Evolutionary conservation across 2,329 filamentous ascomycete genomes (phyloP).

Genomic region (Monilinia laxa): DNA sequence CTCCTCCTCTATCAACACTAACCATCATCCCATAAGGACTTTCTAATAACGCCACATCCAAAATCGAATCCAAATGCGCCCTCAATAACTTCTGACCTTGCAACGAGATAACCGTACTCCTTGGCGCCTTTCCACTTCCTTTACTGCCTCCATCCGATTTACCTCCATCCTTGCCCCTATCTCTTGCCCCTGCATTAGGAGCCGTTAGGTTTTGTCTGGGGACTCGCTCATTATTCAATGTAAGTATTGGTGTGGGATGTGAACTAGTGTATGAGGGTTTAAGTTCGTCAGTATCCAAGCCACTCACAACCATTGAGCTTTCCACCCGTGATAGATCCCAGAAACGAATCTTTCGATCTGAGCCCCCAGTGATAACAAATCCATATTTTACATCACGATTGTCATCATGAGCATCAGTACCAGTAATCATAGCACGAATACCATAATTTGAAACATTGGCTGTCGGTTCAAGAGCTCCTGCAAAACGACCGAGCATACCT

Average conservation of each 20-base stretch:
- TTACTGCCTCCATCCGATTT: conserved; percentile 36
- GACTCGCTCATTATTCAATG: conserved; percentile 61
- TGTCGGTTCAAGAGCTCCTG: conserved; percentile 66
- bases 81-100: conserved; percentile 85
- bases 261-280: conserved; percentile 70
- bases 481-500: conserved; percentile 82
- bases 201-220: conserved; percentile 36
- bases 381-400: conserved; percentile 72
- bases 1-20: conserved; percentile 83
- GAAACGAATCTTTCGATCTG: conserved; percentile 87
- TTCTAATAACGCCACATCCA: conserved; percentile 86
- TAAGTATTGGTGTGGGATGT: conserved; percentile 62
- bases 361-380: conserved; percentile 83
- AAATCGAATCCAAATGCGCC: conserved; percentile 82
- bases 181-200: conserved; percentile 37
- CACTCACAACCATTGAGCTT: conserved; percentile 77
- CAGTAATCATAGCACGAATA: conserved; percentile 73
- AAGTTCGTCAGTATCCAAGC: conserved; percentile 66
- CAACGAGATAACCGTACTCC: conserved; percentile 80
- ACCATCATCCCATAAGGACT: conserved; percentile 90
- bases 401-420: conserved; percentile 67
- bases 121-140: conserved; percentile 52
- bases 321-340: conserved; percentile 85
- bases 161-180: conserved; percentile 28
- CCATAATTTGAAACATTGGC: conserved; percentile 54